A percentile compares a stretch with the other conserved stretches of the same genome.
Evolutionary conservation across 2,329 filamentous ascomycete genomes (phyloP).

Genomic region (Claviceps monticola): DNA sequence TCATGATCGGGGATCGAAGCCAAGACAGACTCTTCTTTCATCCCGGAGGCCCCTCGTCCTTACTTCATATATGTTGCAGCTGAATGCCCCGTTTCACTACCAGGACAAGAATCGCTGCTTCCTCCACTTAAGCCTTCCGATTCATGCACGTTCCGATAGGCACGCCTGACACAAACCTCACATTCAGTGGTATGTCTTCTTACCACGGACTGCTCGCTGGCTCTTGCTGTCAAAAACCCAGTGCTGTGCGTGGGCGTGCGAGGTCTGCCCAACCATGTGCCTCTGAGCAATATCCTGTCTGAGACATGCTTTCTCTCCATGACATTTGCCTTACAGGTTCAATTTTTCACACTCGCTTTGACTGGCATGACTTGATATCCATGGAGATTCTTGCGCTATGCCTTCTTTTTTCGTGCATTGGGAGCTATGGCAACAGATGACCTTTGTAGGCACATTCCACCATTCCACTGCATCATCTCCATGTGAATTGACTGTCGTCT

Average conservation of each 20-base stretch:
- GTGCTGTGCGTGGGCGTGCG: neutral
- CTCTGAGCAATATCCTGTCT: neutral
- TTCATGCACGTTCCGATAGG: neutral
- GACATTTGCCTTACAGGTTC: neutral
- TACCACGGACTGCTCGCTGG: slow-evolving; percentile 4
- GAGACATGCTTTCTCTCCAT: slow-evolving; percentile 1
- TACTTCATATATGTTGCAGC: neutral
- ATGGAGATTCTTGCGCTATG: slow-evolving; percentile 11
- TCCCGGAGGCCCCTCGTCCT: neutral
- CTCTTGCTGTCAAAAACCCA: slow-evolving; percentile 4
- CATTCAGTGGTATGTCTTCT: neutral
- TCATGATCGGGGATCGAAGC: neutral
- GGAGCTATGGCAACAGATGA: slow-evolving; percentile 81
- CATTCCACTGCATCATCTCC: neutral
- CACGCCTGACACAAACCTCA: neutral
- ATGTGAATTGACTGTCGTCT: too few species aligned
- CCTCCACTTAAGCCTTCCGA: neutral
- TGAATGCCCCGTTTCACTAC: neutral
- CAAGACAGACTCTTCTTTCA: neutral
- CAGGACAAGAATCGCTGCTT: slow-evolving; percentile 1
- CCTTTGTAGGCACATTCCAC: slow-evolving; percentile 50
- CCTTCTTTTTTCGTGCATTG: slow-evolving; percentile 51
- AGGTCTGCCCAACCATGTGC: neutral
- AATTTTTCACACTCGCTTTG: neutral
- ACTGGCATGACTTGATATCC: neutral